Conservation (phyloP, 2,329 filamentous ascomycete species). For the Ophiostoma perfectum region DNA sequence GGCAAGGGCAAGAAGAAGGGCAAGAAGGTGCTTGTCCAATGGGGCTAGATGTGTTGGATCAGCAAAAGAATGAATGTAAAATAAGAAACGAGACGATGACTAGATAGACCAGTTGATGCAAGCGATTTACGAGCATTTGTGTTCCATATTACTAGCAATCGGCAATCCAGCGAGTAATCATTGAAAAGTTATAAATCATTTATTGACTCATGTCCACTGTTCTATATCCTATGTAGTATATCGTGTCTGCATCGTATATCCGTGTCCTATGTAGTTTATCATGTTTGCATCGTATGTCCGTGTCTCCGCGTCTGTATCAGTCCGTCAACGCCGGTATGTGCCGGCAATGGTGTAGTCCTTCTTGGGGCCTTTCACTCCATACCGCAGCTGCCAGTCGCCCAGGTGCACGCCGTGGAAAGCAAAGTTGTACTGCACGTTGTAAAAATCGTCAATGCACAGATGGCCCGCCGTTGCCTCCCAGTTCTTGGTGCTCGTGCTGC, state of each 20-base stretch:
- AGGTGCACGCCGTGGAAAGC: conserved; percentile 54
- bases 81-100: no score
- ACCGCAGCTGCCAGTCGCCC: conserved; percentile 54
- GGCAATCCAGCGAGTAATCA: no score
- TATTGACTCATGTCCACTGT: no score
- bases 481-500: conserved; percentile 30
- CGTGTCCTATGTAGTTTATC: background rate
- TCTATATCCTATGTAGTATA: no score
- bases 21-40: conserved; percentile 58
- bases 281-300: no score
- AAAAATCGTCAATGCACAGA: conserved; percentile 65
- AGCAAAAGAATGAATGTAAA: no score
- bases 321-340: conserved; percentile 38
- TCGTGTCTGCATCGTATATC: no score
- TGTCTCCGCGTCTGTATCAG: no score
- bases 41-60: conserved; percentile 41
- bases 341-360: conserved; percentile 65
- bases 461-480: conserved; percentile 64
- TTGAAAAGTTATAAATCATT: no score
- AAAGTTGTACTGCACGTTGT: conserved; percentile 66
- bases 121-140: no score
- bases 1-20: conserved; percentile 52
- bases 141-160: no score
- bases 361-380: conserved; percentile 63
- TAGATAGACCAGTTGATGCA: no score